Conservation (phyloP, 768 basidiomycete species). For the Termitomyces sp. region DNA sequence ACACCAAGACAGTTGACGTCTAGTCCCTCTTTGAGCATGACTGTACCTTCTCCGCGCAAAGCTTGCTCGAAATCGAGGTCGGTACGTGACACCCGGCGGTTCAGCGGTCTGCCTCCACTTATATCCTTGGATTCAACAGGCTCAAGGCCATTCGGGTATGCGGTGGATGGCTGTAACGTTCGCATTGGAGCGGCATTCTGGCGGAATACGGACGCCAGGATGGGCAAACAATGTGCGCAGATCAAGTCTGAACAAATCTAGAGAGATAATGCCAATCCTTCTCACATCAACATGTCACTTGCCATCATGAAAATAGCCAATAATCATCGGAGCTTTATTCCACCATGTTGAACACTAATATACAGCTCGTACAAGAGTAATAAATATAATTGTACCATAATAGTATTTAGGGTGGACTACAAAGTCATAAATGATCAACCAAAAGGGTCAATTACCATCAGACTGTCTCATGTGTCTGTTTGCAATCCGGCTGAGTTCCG, state of each 20-base stretch:
- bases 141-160: slow-evolving; percentile 46
- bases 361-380: slow-evolving; percentile 6
- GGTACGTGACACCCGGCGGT: slow-evolving; percentile 60
- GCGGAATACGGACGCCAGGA: slow-evolving; percentile 64
- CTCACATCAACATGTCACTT: slow-evolving; percentile 13
- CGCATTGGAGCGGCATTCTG: slow-evolving; percentile 40
- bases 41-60: slow-evolving; percentile 58
- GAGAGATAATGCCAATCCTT: neutral
- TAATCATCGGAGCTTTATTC: slow-evolving; percentile 5
- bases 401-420: slow-evolving; percentile 7
- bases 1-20: slow-evolving; percentile 65
- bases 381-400: slow-evolving; percentile 3
- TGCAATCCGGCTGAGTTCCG: slow-evolving; percentile 62
- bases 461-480: slow-evolving; percentile 21
- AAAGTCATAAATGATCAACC: slow-evolving; percentile 24
- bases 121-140: slow-evolving; percentile 52
- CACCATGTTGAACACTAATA: slow-evolving; percentile 9
- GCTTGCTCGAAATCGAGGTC: slow-evolving; percentile 83
- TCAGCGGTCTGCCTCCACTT: slow-evolving; percentile 27
- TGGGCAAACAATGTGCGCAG: slow-evolving; percentile 24
- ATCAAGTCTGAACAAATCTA: slow-evolving; percentile 1
- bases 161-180: slow-evolving; percentile 29
- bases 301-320: slow-evolving; percentile 7
- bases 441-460: slow-evolving; percentile 8
- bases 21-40: slow-evolving; percentile 62